These are phyloP conservation scores for Primulina tabacum DNA, from an alignment of 257 asterid genomes.

Conservation along the genomic window DNA sequence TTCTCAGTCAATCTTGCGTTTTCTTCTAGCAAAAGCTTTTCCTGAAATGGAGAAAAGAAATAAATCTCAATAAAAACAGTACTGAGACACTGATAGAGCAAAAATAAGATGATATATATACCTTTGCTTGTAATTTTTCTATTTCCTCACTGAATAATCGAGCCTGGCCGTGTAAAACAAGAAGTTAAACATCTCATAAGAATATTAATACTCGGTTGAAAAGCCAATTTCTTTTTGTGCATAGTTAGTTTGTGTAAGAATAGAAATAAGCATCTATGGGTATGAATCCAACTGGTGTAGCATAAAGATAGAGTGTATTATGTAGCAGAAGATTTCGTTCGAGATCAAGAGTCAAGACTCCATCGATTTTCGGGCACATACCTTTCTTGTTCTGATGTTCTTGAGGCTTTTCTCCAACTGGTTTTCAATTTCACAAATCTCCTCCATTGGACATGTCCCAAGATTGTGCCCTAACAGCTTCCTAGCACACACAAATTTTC, in stretches of 20 bases:
- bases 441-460: slow-evolving; percentile 17
- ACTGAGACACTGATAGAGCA: not conserved
- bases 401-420: slow-evolving; percentile 21
- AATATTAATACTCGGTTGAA: too few relatives aligned
- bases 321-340: too few relatives aligned
- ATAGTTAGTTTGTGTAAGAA: too few relatives aligned
- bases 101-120: not conserved
- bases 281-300: too few relatives aligned
- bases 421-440: slow-evolving; percentile 14
- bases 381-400: slow-evolving; percentile 25
- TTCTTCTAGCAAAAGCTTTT: not conserved
- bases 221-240: too few relatives aligned
- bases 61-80: not conserved
- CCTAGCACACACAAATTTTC: slow-evolving; percentile 13
- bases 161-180: slow-evolving; percentile 23
- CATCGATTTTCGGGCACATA: not conserved
- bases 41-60: not conserved
- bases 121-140: slow-evolving; percentile 33
- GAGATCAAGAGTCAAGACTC: too few relatives aligned
- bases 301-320: too few relatives aligned
- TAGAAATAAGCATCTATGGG: too few relatives aligned
- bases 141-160: slow-evolving; percentile 32
- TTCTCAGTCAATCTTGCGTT: not conserved
- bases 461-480: slow-evolving; percentile 24
- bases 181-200: too few relatives aligned